Percentiles rank a stretch among this genome's conserved stretches.
These are phyloP conservation scores for Umbelopsis sp. DNA, from an alignment of 192 early-diverging fungal species.

Conservation along the genomic window DNA sequence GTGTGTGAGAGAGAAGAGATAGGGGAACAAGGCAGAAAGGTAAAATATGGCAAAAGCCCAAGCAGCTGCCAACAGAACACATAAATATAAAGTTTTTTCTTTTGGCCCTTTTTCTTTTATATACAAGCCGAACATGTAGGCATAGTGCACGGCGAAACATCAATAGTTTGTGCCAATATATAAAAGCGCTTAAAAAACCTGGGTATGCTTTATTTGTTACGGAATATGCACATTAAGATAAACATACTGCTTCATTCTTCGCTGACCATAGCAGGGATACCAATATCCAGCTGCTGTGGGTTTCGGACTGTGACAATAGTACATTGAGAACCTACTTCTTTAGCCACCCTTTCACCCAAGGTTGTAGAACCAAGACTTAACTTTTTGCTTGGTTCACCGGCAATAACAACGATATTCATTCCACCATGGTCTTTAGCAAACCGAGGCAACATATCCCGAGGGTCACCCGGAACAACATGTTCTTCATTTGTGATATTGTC, in stretches of 20 bases:
- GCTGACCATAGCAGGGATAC: background rate
- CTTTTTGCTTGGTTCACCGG: background rate
- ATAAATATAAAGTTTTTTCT: background rate
- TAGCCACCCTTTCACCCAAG: conserved; percentile 8
- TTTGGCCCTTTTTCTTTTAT: background rate
- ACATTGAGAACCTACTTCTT: conserved; percentile 20
- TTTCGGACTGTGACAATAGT: conserved; percentile 11
- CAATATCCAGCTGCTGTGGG: conserved; percentile 1
- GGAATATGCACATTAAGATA: background rate
- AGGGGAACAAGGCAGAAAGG: background rate
- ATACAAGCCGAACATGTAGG: background rate
- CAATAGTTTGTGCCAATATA: too few relatives aligned
- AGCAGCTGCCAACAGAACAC: background rate
- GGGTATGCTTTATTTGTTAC: background rate
- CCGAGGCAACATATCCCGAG: background rate
- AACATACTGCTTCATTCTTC: conserved; percentile 2
- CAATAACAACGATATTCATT: conserved; percentile 5
- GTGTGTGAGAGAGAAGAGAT: background rate
- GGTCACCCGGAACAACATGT: conserved; percentile 7
- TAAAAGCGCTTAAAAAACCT: too few relatives aligned
- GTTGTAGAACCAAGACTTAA: conserved; percentile 1
- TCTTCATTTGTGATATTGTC: conserved; percentile 9
- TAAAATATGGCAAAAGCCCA: background rate
- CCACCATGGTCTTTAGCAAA: conserved; percentile 13
- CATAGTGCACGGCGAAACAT: too few relatives aligned